These are phyloP conservation scores for Xylaria scruposa DNA, from an alignment of 495 filamentous ascomycete genomes.

Conservation along the genomic window DNA sequence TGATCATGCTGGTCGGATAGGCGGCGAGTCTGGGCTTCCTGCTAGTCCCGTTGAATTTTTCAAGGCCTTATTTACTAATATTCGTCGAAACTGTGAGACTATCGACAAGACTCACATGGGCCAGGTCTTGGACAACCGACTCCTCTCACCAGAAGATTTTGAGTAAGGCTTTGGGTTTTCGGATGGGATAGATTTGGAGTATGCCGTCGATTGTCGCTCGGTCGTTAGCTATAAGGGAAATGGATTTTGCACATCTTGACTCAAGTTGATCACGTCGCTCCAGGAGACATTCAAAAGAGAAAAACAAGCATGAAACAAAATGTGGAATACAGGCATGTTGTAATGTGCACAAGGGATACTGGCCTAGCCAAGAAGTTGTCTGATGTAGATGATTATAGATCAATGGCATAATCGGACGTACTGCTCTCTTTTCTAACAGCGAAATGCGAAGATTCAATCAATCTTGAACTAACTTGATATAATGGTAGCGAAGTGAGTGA, in stretches of 20 bases:
- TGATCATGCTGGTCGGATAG: slow-evolving; percentile 30
- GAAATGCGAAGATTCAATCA: background rate
- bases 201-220: background rate
- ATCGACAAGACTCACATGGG: slow-evolving; percentile 64
- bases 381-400: background rate
- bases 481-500: too few relatives aligned
- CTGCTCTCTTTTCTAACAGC: background rate
- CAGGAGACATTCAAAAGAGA: background rate
- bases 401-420: background rate
- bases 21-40: slow-evolving; percentile 48
- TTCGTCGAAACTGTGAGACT: slow-evolving; percentile 57
- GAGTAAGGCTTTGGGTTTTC: slow-evolving; percentile 1
- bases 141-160: slow-evolving; percentile 49
- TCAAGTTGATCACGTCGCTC: background rate
- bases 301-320: background rate
- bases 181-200: background rate
- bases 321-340: background rate
- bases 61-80: slow-evolving; percentile 53
- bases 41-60: slow-evolving; percentile 63
- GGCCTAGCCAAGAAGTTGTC: background rate
- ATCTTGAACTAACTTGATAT: background rate
- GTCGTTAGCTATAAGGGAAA: background rate
- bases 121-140: slow-evolving; percentile 48
- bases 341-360: background rate
- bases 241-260: background rate